These are phyloP conservation scores for Candida lessepsii DNA, from an alignment of 805 yeast genomes.

Conservation along the genomic window DNA sequence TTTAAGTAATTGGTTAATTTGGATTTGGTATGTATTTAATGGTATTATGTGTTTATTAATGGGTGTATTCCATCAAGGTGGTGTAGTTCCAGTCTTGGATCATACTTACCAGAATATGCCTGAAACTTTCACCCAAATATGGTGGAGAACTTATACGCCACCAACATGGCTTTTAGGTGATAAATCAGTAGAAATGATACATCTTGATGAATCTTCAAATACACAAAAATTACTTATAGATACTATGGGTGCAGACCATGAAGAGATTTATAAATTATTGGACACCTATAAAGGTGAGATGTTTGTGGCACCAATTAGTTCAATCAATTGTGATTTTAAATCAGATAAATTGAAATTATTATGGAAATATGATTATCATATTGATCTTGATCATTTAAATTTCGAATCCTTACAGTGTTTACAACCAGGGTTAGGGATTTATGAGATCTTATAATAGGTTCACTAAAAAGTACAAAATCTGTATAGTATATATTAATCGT, in stretches of 20 bases:
- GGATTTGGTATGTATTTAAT: slow-evolving; percentile 67
- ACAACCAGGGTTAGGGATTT: slow-evolving; percentile 64
- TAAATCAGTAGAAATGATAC: slow-evolving; percentile 9
- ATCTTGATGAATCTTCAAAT: slow-evolving; percentile 9
- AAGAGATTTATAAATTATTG: slow-evolving; percentile 7
- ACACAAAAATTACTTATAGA: slow-evolving; percentile 35
- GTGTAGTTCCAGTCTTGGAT: slow-evolving; percentile 68
- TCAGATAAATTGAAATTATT: slow-evolving; percentile 16
- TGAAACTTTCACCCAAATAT: slow-evolving; percentile 46
- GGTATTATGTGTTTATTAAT: slow-evolving; percentile 54
- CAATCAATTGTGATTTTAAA: slow-evolving; percentile 25
- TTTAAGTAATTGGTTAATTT: slow-evolving; percentile 19
- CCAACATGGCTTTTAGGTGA: slow-evolving; percentile 78
- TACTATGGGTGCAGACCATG: slow-evolving; percentile 46
- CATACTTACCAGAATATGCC: slow-evolving; percentile 25
- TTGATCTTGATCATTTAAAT: slow-evolving; percentile 73
- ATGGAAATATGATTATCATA: slow-evolving; percentile 45
- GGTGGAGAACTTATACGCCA: slow-evolving; percentile 96
- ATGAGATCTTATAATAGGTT: slow-evolving; percentile 29
- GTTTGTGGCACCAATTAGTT: slow-evolving; percentile 42
- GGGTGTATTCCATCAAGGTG: slow-evolving; percentile 90
- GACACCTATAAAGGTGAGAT: slow-evolving; percentile 11
- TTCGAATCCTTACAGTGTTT: slow-evolving; percentile 45
- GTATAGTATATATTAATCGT: neutral
- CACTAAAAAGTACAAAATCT: too few species aligned